Conservation (phyloP, 305 asterid genomes). For the Fraxinus baroniana region DNA sequence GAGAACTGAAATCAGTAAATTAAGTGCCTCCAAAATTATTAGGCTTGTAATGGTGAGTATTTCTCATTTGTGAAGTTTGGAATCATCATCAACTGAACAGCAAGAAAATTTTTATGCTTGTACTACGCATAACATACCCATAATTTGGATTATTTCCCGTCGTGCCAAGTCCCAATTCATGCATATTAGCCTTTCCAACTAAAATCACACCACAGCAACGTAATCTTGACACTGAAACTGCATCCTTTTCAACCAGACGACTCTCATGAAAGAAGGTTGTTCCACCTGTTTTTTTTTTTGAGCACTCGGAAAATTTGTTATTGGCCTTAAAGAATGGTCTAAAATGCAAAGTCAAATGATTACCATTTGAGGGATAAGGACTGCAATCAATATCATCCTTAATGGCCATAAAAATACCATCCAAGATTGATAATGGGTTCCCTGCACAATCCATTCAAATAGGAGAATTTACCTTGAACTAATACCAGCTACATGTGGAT, state of each 20-base stretch:
- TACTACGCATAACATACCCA: slow-evolving; percentile 55
- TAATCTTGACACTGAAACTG: slow-evolving; percentile 66
- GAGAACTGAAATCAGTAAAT: background rate
- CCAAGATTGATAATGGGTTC: slow-evolving; percentile 74
- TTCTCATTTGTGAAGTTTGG: background rate
- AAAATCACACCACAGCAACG: slow-evolving; percentile 87
- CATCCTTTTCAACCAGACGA: slow-evolving; percentile 72
- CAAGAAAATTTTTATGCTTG: background rate
- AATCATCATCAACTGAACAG: background rate
- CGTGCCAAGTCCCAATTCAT: slow-evolving; percentile 91
- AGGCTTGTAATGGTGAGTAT: background rate
- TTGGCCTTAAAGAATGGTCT: slow-evolving; percentile 11
- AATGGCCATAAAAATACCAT: slow-evolving; percentile 90
- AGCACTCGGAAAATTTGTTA: slow-evolving; percentile 22
- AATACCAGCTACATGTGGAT: background rate
- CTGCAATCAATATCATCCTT: slow-evolving; percentile 93
- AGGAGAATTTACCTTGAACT: slow-evolving; percentile 21
- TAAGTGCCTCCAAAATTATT: background rate
- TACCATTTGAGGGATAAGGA: slow-evolving; percentile 90
- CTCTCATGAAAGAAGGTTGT: slow-evolving; percentile 83
- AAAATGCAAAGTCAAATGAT: slow-evolving; percentile 19
- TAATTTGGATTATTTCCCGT: slow-evolving; percentile 93
- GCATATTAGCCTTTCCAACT: slow-evolving; percentile 99
- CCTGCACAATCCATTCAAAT: slow-evolving; percentile 50
- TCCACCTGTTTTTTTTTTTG: slow-evolving; percentile 53